Conservation (phyloP, 192 early-diverging fungal genomes). For the Coemansia sp. region DNA sequence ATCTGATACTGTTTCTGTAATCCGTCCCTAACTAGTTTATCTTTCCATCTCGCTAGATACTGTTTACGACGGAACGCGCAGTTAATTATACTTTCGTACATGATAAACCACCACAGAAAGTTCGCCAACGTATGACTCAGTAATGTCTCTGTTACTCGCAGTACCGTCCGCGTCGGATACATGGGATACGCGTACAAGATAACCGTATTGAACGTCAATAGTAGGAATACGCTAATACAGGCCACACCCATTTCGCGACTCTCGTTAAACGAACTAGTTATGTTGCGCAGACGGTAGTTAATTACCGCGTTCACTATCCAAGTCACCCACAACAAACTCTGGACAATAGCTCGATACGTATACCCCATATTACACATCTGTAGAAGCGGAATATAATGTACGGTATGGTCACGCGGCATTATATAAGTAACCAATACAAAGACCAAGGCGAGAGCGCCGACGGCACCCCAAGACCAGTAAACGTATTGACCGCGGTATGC, state of each 20-base stretch:
- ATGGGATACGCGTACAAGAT: slow-evolving; percentile 47
- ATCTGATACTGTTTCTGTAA: slow-evolving; percentile 57
- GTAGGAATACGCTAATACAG: slow-evolving; percentile 37
- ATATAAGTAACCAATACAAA: slow-evolving; percentile 41
- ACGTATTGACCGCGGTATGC: slow-evolving; percentile 40
- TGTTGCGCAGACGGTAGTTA: slow-evolving; percentile 50
- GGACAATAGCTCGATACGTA: slow-evolving; percentile 41
- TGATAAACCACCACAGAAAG: slow-evolving; percentile 59
- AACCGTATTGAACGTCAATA: slow-evolving; percentile 46
- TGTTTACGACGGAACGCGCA: slow-evolving; percentile 36
- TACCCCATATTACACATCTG: slow-evolving; percentile 55
- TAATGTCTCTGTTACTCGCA: slow-evolving; percentile 36
- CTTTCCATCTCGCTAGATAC: slow-evolving; percentile 48
- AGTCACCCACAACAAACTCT: slow-evolving; percentile 45
- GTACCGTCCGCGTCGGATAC: slow-evolving; percentile 24
- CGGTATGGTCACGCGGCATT: slow-evolving; percentile 26
- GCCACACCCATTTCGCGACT: slow-evolving; percentile 47
- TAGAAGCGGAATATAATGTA: slow-evolving; percentile 35
- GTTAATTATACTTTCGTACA: slow-evolving; percentile 49
- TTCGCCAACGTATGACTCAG: slow-evolving; percentile 39
- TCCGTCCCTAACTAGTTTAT: slow-evolving; percentile 48
- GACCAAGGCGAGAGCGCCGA: slow-evolving; percentile 17
- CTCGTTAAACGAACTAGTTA: slow-evolving; percentile 57
- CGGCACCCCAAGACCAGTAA: slow-evolving; percentile 20
- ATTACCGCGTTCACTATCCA: slow-evolving; percentile 46